Evolutionary conservation across 257 asterid genomes (phyloP), one percentile per base, ranked within the genome.

Genomic region (Nicotiana noctiflora): DNA sequence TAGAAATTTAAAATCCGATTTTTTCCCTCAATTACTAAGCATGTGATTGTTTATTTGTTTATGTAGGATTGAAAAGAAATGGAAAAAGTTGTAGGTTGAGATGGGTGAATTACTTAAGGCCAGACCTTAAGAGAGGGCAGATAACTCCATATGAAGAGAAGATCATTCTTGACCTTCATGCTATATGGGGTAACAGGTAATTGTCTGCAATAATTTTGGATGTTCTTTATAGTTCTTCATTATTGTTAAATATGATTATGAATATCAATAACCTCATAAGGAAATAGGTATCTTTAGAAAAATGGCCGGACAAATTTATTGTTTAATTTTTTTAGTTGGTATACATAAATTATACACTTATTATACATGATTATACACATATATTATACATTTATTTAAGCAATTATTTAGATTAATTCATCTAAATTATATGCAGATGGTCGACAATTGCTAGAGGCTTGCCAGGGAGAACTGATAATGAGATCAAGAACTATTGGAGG

Each of bases 91-190:
- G 92, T 75, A 86, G 92, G 84, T 83, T 90, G 66, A 84, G 93
- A 23, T 90, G 93, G 92, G 93, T 90, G 81, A 90, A 90, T 83
- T 90, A 90, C 79, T 81, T 90, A 67, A 88, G 90, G 82, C 93
- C 93, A 14, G 93, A 89, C 80, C 83, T 90, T 10, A 90, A 88
- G 37, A 90, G 84, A 32, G 90, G 92, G 4, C 90, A 86, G 0
- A 80, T 90, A 74, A 86, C 90, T 31, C 92, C 92, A 21, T 86
- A 86, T 17, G 93, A 90, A 70, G 87, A 90, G 84, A 90, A 86
- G 8, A 86, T 90, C 53, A 84, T 90, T 85, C 81, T 88, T 7
- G 90, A 90, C 44, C 92, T 90, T 17, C 93, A 90, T 84, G 88
- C 93, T 72, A 80, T 87, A 21, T 88, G 88, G 89, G 93, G 93